Percentiles rank a stretch among this genome's conserved stretches.
Conservation (phyloP, 176 grass and related monocot genomes). For the Stipa capillata region DNA sequence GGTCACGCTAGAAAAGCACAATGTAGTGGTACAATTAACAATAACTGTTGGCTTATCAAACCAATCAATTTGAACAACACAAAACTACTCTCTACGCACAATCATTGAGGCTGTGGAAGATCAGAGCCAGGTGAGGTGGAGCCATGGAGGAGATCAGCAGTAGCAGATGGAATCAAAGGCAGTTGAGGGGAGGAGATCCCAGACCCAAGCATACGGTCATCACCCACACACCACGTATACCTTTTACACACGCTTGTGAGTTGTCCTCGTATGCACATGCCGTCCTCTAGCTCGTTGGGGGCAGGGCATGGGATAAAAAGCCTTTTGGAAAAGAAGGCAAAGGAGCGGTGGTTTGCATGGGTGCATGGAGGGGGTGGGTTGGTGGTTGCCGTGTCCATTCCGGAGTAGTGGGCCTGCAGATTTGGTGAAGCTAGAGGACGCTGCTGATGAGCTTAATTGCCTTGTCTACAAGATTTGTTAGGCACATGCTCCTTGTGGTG, state of each 20-base stretch:
- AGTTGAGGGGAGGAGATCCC: background rate
- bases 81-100: background rate
- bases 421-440: background rate
- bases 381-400: slow-evolving; percentile 31
- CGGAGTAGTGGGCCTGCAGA: background rate
- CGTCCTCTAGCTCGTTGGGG: slow-evolving; percentile 12
- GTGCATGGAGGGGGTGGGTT: background rate
- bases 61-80: too few relatives aligned
- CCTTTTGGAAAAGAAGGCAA: background rate
- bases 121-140: background rate
- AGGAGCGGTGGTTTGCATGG: slow-evolving; percentile 5
- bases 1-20: too few relatives aligned
- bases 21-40: too few relatives aligned
- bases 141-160: background rate
- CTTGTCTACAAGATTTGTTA: slow-evolving; percentile 26
- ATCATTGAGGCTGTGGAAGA: background rate
- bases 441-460: slow-evolving; percentile 9
- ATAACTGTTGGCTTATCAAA: too few relatives aligned
- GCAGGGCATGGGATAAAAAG: slow-evolving; percentile 11
- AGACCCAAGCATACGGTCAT: slow-evolving; percentile 3
- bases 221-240: slow-evolving; percentile 11
- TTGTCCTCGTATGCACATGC: background rate
- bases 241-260: slow-evolving; percentile 9
- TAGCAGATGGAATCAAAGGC: background rate
- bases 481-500: background rate